These are phyloP conservation scores for Perilla frutescens DNA, from an alignment of 257 asterid species.

Conservation along the genomic window DNA sequence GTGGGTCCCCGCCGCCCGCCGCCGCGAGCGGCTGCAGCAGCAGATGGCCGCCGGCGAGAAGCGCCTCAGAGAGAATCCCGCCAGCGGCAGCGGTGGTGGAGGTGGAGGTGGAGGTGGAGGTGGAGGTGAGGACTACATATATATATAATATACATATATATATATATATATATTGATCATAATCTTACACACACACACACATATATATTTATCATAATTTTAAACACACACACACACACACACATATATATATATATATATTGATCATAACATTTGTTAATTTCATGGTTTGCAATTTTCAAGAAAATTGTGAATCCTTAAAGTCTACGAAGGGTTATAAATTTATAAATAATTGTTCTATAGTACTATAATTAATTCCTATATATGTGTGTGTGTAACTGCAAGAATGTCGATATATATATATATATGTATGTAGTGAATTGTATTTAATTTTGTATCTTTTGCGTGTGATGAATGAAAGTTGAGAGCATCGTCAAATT, in stretches of 20 bases:
- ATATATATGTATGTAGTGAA: not conserved
- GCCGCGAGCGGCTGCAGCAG: slow-evolving; percentile 62
- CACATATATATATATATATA: too few species aligned
- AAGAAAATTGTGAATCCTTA: not conserved
- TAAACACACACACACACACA: too few species aligned
- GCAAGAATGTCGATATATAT: not conserved
- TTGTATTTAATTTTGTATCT: not conserved
- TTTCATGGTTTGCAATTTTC: too few species aligned
- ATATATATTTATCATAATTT: too few species aligned
- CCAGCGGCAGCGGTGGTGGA: not conserved
- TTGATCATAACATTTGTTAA: too few species aligned
- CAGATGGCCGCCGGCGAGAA: slow-evolving; percentile 6
- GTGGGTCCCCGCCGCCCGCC: slow-evolving; percentile 68
- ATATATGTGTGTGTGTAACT: not conserved
- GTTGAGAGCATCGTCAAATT: not conserved
- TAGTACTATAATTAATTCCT: not conserved
- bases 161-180: too few species aligned
- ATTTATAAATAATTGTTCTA: not conserved
- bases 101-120: slow-evolving; percentile 25
- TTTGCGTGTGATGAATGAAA: slow-evolving; percentile 38
- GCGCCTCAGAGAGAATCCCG: slow-evolving; percentile 43
- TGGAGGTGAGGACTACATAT: too few species aligned
- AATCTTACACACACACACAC: too few species aligned
- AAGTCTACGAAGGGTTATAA: slow-evolving; percentile 3
- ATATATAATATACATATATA: too few species aligned